Base-by-base conservation (phyloP, 1,284 basidiomycete species). In the Ceratobasidium sp. region DNA sequence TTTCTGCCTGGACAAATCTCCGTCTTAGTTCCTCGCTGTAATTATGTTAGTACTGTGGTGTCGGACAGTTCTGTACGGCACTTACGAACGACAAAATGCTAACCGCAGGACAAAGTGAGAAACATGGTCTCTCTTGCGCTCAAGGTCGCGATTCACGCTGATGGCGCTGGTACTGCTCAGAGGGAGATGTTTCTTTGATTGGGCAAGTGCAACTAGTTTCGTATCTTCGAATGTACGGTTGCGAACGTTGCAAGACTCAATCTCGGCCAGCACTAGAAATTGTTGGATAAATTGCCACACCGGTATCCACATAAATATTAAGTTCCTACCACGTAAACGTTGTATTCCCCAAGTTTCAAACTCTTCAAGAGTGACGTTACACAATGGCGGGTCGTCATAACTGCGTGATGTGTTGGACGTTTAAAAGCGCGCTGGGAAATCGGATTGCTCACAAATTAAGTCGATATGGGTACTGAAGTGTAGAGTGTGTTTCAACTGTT, bases 81-180 rank as follows among this genome's bases (percentile, higher is more conserved):
- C 93, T 77, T 78, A 97, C 95, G 92, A 94, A 69, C 93, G 87
- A 79, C 95, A 97, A 78, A 99, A 99, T 1, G 97, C 95, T 44
- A 99, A 82, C 50, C 97, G 82, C 70, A 99, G 82, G 1, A 99
- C 93, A 79, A 95, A 99, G 80, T 99, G 97, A 19, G 94, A 89
- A 33, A 98, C 83, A 75, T 95, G 91, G 77, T 99, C 97, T 73
- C 85, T 88, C 76, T 84, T 84, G 71, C 97, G 82, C 77, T 99
- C 87, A 8, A 78, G 78, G 42, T 92, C 86, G 66, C 82, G 72
- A 68, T 85, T 79, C 29, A 79, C 76, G 8, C 73, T 78, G 14
- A 59, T 58, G 1, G 87, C 86, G 9, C 84, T 84, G 71, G 86
- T 88, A 56, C 82, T 82, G 64, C 84, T 81, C 56, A 99, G 80